phyloP scores from a whole-genome alignment of 441 rosid genomes.

The Capsella rubella region DNA sequence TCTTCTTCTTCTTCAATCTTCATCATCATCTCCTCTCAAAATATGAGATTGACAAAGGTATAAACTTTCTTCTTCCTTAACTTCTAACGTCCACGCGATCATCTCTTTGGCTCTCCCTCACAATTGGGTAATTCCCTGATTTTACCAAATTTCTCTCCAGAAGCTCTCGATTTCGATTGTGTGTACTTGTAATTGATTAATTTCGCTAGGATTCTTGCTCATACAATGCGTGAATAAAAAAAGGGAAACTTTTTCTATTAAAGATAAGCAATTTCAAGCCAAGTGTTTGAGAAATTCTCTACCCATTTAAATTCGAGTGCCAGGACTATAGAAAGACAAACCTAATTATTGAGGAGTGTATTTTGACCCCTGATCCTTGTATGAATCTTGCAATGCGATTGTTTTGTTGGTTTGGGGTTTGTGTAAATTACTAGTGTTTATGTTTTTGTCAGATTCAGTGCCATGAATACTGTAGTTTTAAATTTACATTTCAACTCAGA shows the following conservation, averaged over 20 bases:
- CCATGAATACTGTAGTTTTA: background rate
- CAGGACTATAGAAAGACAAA: background rate
- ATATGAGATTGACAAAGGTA: background rate
- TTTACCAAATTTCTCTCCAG: background rate
- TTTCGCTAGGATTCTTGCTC: background rate
- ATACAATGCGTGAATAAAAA: background rate
- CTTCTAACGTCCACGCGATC: conserved; percentile 3
- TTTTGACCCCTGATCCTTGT: background rate
- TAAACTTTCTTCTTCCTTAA: background rate
- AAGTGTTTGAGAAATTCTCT: conserved; percentile 16
- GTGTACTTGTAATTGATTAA: conserved; percentile 4
- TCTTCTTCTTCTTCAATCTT: background rate
- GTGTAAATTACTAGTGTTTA: background rate
- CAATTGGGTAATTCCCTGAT: background rate
- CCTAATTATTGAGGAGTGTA: background rate
- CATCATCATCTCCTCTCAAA: background rate
- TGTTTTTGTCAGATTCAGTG: background rate
- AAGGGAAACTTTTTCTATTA: background rate
- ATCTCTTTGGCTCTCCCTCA: background rate
- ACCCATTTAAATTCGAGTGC: background rate
- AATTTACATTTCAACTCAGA: background rate
- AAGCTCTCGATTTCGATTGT: conserved; percentile 7
- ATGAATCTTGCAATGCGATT: background rate
- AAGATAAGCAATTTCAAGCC: background rate
- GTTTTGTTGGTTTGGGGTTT: background rate